A percentile compares a stretch with the other conserved stretches of the same genome.
Evolutionary conservation across 2,329 filamentous ascomycete genomes (phyloP).

Genomic region (Fusarium haematococcum): DNA sequence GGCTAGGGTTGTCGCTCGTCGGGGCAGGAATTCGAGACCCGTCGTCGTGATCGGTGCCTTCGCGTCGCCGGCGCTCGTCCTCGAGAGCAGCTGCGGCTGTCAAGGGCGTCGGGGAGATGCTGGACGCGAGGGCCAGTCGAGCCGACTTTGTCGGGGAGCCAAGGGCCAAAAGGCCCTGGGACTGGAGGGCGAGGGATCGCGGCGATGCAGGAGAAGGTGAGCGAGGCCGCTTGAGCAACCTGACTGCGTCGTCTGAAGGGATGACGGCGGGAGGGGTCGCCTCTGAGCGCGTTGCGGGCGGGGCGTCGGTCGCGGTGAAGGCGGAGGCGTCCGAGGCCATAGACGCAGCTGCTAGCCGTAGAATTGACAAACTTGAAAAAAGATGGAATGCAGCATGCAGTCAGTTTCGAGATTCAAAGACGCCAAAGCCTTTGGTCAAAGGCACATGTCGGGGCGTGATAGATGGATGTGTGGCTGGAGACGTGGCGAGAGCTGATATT

Average conservation of each 20-base stretch:
- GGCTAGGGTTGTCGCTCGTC: slow-evolving; percentile 66
- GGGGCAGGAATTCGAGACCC: slow-evolving; percentile 55
- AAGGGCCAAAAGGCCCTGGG: slow-evolving; percentile 51
- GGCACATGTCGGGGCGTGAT: slow-evolving; percentile 52
- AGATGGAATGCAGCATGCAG: slow-evolving; percentile 35
- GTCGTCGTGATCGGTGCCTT: slow-evolving; percentile 54
- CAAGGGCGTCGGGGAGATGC: slow-evolving; percentile 60
- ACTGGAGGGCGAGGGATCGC: slow-evolving; percentile 44
- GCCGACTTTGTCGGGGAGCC: slow-evolving; percentile 67
- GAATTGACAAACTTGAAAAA: slow-evolving; percentile 34
- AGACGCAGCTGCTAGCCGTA: slow-evolving; percentile 43
- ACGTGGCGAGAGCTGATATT: slow-evolving; percentile 57
- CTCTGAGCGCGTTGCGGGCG: slow-evolving; percentile 53
- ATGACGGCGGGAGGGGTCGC: slow-evolving; percentile 52
- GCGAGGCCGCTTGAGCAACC: slow-evolving; percentile 59
- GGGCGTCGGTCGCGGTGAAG: slow-evolving; percentile 65
- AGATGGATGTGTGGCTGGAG: slow-evolving; percentile 56
- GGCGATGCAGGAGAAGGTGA: slow-evolving; percentile 60
- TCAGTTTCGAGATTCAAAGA: slow-evolving; percentile 40
- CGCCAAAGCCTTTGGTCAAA: slow-evolving; percentile 44
- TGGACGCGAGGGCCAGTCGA: slow-evolving; percentile 58
- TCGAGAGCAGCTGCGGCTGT: slow-evolving; percentile 67
- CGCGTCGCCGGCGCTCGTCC: slow-evolving; percentile 63
- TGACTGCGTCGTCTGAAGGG: slow-evolving; percentile 53
- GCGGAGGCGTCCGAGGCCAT: slow-evolving; percentile 68